phyloP scores from a whole-genome alignment of 495 filamentous ascomycete genomes.

The Tuber microsphaerosporum region DNA sequence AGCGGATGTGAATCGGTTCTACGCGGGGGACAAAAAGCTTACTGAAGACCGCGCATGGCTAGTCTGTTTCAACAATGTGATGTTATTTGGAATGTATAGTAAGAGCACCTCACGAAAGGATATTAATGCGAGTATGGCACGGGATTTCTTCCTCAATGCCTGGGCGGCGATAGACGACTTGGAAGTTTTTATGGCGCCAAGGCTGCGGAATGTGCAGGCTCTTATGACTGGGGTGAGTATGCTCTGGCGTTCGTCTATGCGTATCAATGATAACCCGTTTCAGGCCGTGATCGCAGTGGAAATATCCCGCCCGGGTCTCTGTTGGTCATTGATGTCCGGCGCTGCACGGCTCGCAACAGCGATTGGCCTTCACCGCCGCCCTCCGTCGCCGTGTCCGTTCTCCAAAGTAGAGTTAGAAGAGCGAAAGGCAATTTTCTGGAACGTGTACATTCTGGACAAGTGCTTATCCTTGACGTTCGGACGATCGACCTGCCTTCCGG shows the following conservation, averaged over 20 bases:
- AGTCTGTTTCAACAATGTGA: conserved; percentile 39
- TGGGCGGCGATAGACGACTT: conserved; percentile 40
- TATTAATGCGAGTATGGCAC: conserved; percentile 8
- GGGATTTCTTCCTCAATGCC: conserved; percentile 31
- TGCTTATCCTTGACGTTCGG: conserved; percentile 39
- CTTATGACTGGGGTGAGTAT: conserved; percentile 30
- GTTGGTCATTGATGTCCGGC: conserved; percentile 37
- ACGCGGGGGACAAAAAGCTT: conserved; percentile 22
- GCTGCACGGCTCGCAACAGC: conserved; percentile 39
- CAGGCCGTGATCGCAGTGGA: conserved; percentile 38
- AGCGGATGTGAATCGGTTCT: conserved; percentile 28
- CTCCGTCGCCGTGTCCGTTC: conserved; percentile 16
- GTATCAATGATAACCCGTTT: neutral
- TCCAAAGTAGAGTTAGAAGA: conserved; percentile 36
- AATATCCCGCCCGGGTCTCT: conserved; percentile 38
- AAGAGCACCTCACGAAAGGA: conserved; percentile 6
- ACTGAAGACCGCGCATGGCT: conserved; percentile 37
- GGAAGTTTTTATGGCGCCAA: conserved; percentile 34
- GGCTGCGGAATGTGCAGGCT: conserved; percentile 36
- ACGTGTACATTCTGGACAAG: conserved; percentile 40
- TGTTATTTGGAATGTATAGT: conserved; percentile 36
- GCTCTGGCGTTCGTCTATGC: no score
- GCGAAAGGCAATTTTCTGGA: conserved; percentile 43
- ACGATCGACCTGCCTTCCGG: conserved; percentile 37
- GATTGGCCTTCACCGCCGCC: conserved; percentile 41